Percentiles rank a stretch among this genome's conserved stretches.
phyloP scores from a whole-genome alignment of 257 asterid genomes.

The Nemophila menziesii region DNA sequence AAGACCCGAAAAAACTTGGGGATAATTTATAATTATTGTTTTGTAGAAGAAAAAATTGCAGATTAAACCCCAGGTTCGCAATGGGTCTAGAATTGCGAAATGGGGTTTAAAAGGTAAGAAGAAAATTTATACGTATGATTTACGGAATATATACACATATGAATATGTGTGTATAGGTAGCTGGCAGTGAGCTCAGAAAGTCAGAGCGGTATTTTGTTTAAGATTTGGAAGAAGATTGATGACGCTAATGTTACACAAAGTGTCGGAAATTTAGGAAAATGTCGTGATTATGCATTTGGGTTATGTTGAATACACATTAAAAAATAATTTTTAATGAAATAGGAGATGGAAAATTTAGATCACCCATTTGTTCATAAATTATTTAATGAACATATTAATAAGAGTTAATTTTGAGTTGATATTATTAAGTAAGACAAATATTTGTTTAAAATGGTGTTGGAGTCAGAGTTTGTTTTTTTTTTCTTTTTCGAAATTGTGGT shows the following conservation, averaged over 20 bases:
- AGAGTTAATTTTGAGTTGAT: too few relatives aligned
- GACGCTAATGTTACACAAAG: not conserved
- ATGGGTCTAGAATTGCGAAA: constrained; percentile 2
- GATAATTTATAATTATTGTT: not conserved
- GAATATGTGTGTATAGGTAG: not conserved
- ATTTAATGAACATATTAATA: too few relatives aligned
- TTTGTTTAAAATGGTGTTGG: too few relatives aligned
- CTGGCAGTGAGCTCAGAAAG: not conserved
- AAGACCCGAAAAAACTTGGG: not conserved
- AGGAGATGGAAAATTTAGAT: too few relatives aligned
- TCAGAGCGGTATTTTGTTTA: not conserved
- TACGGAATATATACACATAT: too few relatives aligned
- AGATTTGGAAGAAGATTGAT: not conserved
- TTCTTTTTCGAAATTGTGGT: too few relatives aligned
- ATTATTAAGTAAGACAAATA: too few relatives aligned
- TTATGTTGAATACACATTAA: too few relatives aligned
- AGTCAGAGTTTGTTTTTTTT: too few relatives aligned
- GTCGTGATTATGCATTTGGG: not conserved
- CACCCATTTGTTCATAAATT: too few relatives aligned
- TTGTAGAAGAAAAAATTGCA: not conserved
- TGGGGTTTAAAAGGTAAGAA: not conserved
- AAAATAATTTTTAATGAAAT: too few relatives aligned
- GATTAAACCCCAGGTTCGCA: constrained; percentile 1
- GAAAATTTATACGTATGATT: not conserved
- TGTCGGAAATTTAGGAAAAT: not conserved